Evolutionary conservation across 1,284 basidiomycete genomes (phyloP), one percentile per base, ranked within the genome.

Genomic region (Boletus mariae): DNA sequence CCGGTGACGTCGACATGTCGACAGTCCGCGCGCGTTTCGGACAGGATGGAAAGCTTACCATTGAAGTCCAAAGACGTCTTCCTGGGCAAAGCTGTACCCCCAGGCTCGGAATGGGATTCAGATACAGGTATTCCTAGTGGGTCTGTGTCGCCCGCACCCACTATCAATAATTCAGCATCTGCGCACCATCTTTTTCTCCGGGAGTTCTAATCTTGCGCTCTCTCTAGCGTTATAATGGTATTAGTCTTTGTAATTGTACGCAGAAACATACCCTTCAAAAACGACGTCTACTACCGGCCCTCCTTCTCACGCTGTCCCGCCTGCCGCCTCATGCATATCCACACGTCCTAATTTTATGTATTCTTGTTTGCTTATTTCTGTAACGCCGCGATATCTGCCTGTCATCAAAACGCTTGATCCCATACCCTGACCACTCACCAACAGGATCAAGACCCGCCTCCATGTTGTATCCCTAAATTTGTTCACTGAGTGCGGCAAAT

Each of bases 11-110:
- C 49, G 76, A 82, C 57, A 74, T 80, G 73, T 58, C 68, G 4
- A 67, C 72, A 6, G 71, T 81, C 23, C 72, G 77, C 20, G 80
- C 80, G 4, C 73, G 68, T 35, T 72, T 80, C 41, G 74, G 73
- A 45, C 63, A 66, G 12, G 69, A 72, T 45, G 76, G 77, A 13
- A 70, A 67, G 34, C 67, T 82, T 26, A 67, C 66, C 38, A 75
- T 82, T n/a, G 73, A 77, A 50, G 73, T 81, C 26, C 66, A 59
- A 46, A 53, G 61, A 47, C 57, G 58, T 40, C 5, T 11, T 13
- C 54, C 56, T 7, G 67, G 66, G 47, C 67, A 71, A 47, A 54
- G 29, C 41, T 64, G 56, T 47, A 47, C 53, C 29, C 53, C 62
- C 26, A 54, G 54, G 28, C 40, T 63, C 20, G 69, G 69, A 45